phyloP scores from a whole-genome alignment of 2,329 filamentous ascomycete genomes.

The Aspergillus viridinutans region DNA sequence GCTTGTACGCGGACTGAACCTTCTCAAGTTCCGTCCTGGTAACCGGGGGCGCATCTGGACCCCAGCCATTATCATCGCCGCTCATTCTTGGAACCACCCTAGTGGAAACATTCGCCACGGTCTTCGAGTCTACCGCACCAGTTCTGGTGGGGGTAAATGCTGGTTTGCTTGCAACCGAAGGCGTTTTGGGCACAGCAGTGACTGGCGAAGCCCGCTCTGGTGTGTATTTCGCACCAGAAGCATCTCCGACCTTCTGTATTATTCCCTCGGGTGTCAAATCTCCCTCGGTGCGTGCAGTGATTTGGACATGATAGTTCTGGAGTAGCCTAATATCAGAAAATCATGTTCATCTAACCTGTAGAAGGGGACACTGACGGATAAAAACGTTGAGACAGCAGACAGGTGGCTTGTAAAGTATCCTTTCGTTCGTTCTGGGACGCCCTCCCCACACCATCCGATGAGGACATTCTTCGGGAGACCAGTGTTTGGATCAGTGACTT shows the following conservation, averaged over 20 bases:
- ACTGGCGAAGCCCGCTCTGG: conserved; percentile 57
- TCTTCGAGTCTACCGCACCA: conserved; percentile 59
- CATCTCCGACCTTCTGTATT: conserved; percentile 88
- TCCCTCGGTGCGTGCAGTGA: conserved; percentile 86
- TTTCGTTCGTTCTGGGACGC: conserved; percentile 96
- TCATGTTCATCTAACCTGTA: background rate
- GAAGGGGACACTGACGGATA: conserved; percentile 58
- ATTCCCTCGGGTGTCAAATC: conserved; percentile 86
- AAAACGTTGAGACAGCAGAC: conserved; percentile 80
- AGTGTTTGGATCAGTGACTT: conserved; percentile 93
- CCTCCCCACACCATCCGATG: conserved; percentile 95
- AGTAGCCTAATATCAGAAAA: conserved; percentile 1
- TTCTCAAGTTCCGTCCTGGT: conserved; percentile 85
- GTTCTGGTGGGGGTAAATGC: conserved; percentile 76
- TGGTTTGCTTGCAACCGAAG: conserved; percentile 79
- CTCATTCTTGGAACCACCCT: conserved; percentile 48
- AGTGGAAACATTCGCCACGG: conserved; percentile 53
- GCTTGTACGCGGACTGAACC: conserved; percentile 87
- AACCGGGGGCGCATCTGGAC: conserved; percentile 84
- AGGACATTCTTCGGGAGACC: conserved; percentile 85
- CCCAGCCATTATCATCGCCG: conserved; percentile 87
- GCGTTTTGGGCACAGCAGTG: conserved; percentile 50
- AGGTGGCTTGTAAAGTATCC: conserved; percentile 97
- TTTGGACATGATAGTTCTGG: conserved; percentile 90
- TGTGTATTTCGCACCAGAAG: conserved; percentile 92